Percentiles rank a stretch among this genome's conserved stretches.
phyloP scores from a whole-genome alignment of 192 early-diverging fungal genomes.

The Coemansia sp. region DNA sequence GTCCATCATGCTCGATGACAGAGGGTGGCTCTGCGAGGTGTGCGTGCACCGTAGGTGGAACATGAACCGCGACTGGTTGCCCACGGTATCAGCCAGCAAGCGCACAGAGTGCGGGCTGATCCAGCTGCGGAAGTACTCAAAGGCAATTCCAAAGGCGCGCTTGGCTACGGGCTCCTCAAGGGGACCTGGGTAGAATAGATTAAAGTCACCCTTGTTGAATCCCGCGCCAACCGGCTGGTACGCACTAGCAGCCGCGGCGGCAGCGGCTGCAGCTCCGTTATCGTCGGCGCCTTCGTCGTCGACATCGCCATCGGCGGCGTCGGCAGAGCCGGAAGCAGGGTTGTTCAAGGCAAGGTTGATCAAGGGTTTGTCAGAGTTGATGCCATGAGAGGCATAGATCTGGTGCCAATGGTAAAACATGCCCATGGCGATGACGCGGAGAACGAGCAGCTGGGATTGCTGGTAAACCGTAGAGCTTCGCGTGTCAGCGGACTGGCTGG shows the following conservation, averaged over 20 bases:
- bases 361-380: conserved; percentile 37
- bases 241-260: conserved; percentile 23
- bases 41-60: conserved; percentile 43
- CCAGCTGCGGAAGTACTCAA: conserved; percentile 51
- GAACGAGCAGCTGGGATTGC: conserved; percentile 84
- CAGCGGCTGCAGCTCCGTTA: conserved; percentile 1
- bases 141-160: conserved; percentile 42
- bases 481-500: conserved; percentile 35
- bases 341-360: conserved; percentile 5
- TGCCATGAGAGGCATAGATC: conserved; percentile 50
- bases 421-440: conserved; percentile 78
- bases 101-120: conserved; percentile 37
- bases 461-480: conserved; percentile 57
- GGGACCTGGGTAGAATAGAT: conserved; percentile 39
- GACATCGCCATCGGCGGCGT: conserved; percentile 18
- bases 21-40: conserved; percentile 41
- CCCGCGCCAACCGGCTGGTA: conserved; percentile 18
- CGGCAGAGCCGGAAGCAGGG: neutral
- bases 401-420: conserved; percentile 86
- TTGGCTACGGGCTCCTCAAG: conserved; percentile 55
- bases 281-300: conserved; percentile 13
- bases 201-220: conserved; percentile 40
- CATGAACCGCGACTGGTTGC: conserved; percentile 47
- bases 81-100: conserved; percentile 38
- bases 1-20: conserved; percentile 33